Percentiles rank a stretch among this genome's conserved stretches.
Conservation (phyloP, 768 basidiomycete species). For the Lepiota venenata region DNA sequence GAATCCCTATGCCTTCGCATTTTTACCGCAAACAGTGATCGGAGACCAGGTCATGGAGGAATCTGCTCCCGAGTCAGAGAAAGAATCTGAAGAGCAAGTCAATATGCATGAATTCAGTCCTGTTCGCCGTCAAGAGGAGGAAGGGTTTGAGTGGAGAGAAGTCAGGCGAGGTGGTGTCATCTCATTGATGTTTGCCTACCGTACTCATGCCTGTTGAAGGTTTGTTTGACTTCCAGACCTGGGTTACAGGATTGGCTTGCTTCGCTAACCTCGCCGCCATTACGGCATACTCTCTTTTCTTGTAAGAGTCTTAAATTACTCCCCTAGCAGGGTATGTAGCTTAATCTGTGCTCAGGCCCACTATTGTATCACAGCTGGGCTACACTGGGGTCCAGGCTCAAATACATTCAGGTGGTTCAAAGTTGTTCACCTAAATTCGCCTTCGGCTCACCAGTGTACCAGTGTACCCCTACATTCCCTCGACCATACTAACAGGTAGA, state of each 20-base stretch:
- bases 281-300: conserved; percentile 28
- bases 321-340: neutral
- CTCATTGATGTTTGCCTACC: no score
- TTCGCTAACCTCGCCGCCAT: conserved; percentile 7
- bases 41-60: neutral
- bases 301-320: conserved; percentile 3
- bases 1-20: conserved; percentile 23
- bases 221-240: conserved; percentile 8
- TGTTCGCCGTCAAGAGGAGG: neutral
- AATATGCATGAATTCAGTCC: neutral
- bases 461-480: conserved; percentile 28
- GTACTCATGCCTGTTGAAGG: neutral
- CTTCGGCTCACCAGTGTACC: conserved; percentile 6
- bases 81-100: neutral
- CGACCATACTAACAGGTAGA: conserved; percentile 20
- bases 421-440: neutral
- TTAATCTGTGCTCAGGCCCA: conserved; percentile 11
- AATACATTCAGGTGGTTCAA: conserved; percentile 10
- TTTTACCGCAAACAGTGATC: neutral
- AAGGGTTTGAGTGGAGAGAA: conserved; percentile 8
- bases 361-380: conserved; percentile 26
- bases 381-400: conserved; percentile 25
- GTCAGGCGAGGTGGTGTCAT: conserved; percentile 1
- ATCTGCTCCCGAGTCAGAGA: neutral
- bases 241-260: conserved; percentile 6